Conservation (phyloP, 2,329 filamentous ascomycete genomes). For the Ophioceras dolichostomum region DNA sequence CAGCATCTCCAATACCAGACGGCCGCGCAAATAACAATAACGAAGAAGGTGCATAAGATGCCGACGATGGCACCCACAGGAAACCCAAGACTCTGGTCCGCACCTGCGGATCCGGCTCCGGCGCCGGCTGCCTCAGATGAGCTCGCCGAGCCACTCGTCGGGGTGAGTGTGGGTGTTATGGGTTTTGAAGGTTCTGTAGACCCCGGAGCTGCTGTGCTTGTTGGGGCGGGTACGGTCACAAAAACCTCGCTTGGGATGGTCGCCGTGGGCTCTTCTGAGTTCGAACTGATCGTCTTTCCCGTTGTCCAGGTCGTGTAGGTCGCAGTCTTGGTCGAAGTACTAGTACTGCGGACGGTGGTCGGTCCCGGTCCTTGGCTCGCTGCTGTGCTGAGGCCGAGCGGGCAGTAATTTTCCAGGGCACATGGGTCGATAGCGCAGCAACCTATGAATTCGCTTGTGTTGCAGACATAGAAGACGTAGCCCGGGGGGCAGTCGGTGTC, state of each 20-base stretch:
- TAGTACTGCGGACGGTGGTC: not conserved
- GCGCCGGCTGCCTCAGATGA: no score
- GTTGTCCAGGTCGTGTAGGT: no score
- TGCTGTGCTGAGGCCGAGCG: constrained; percentile 5
- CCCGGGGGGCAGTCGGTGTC: constrained; percentile 15
- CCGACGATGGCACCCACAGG: constrained; percentile 21
- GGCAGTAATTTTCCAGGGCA: constrained; percentile 16
- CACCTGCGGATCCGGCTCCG: no score
- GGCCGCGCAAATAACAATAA: constrained; percentile 13
- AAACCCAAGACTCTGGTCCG: constrained; percentile 4
- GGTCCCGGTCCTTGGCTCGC: not conserved
- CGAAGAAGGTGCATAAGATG: constrained; percentile 15
- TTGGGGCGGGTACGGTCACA: no score
- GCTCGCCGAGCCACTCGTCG: no score
- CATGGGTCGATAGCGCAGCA: constrained; percentile 36
- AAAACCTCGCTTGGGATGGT: no score
- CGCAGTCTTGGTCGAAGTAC: no score
- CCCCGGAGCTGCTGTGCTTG: no score
- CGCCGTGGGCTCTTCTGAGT: no score
- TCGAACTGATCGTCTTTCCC: no score
- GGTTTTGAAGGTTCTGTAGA: no score
- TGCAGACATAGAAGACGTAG: constrained; percentile 24
- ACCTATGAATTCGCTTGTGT: constrained; percentile 21
- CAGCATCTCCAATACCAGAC: constrained; percentile 1
- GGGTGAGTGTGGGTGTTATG: no score